These are phyloP conservation scores for Candida qinlingensis DNA, from an alignment of 805 yeast species.

Conservation along the genomic window DNA sequence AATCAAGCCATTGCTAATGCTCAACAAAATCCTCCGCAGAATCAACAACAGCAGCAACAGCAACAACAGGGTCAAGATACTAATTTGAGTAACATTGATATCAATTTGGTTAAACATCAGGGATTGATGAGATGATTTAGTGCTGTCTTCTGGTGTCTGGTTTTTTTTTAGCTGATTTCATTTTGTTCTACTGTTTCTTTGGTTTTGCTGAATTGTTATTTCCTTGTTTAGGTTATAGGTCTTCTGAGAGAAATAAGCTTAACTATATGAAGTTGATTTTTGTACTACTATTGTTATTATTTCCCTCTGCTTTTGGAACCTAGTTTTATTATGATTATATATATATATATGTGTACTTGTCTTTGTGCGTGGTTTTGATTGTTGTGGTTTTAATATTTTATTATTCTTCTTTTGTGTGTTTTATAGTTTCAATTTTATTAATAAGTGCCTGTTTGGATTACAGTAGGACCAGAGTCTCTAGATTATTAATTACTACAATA, in stretches of 20 bases:
- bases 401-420: neutral
- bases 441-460: no score
- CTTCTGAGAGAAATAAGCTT: no score
- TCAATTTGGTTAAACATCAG: slow-evolving; percentile 23
- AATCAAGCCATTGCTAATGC: slow-evolving; percentile 25
- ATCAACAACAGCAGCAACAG: slow-evolving; percentile 9
- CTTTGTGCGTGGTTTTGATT: no score
- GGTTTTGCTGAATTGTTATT: neutral
- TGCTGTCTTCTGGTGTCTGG: neutral
- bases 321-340: no score
- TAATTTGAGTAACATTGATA: slow-evolving; percentile 24
- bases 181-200: neutral
- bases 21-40: slow-evolving; percentile 18
- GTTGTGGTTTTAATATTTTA: no score
- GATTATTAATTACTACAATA: neutral
- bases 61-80: slow-evolving; percentile 9
- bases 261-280: no score
- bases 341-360: no score
- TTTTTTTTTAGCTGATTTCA: neutral
- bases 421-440: neutral
- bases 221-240: neutral
- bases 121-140: slow-evolving; percentile 8
- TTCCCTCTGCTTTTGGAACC: no score
- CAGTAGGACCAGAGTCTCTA: no score
- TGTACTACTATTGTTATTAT: no score